Percentiles rank a stretch among this genome's conserved stretches.
Evolutionary conservation across 768 basidiomycete genomes (phyloP).

Genomic region (Dacryopinax spathularia): DNA sequence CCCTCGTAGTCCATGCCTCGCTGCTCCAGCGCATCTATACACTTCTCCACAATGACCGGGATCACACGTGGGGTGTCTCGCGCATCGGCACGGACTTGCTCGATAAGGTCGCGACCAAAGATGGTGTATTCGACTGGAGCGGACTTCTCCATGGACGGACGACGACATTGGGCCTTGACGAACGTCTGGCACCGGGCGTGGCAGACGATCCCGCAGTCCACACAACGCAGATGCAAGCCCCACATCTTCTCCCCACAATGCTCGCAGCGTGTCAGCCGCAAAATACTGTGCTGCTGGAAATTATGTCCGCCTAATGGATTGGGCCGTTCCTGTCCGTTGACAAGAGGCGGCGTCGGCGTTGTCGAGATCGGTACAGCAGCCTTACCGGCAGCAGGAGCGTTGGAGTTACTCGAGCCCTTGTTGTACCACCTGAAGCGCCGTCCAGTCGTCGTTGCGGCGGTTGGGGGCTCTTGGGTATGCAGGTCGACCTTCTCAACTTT

Average conservation of each 20-base stretch:
- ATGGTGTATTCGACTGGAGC: constrained; percentile 37
- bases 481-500: constrained; percentile 16
- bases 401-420: constrained; percentile 7
- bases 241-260: constrained; percentile 97
- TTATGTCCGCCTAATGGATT: constrained; percentile 45
- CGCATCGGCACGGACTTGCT: constrained; percentile 63
- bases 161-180: constrained; percentile 51
- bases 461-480: constrained; percentile 7
- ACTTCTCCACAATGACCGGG: constrained; percentile 87
- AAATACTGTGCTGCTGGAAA: constrained; percentile 77
- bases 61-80: constrained; percentile 46
- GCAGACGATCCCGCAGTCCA: constrained; percentile 73
- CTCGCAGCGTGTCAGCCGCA: constrained; percentile 85
- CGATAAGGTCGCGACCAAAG: constrained; percentile 78
- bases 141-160: constrained; percentile 25
- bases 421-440: constrained; percentile 29
- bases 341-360: constrained; percentile 36
- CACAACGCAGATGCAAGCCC: constrained; percentile 85
- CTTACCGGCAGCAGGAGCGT: not conserved
- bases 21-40: constrained; percentile 83
- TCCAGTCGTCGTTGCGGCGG: constrained; percentile 16
- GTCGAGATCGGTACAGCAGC: constrained; percentile 13
- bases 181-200: constrained; percentile 74
- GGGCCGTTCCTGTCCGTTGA: constrained; percentile 27
- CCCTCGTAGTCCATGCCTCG: constrained; percentile 91